These are phyloP conservation scores for Collybia nuda DNA, from an alignment of 768 basidiomycete genomes.

Conservation along the genomic window DNA sequence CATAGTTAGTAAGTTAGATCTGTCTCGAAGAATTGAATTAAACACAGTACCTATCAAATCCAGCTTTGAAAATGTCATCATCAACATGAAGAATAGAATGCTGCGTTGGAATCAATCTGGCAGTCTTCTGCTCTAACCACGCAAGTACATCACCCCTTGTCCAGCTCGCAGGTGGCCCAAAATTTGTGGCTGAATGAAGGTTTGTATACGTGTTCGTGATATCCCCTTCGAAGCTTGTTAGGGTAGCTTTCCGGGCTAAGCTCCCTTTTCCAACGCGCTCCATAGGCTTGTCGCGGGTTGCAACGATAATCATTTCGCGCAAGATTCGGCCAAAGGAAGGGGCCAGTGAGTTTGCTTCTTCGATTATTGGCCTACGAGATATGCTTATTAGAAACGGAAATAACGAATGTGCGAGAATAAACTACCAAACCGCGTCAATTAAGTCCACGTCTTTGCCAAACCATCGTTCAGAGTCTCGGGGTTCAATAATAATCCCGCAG, in stretches of 20 bases:
- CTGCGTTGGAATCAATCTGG: no score
- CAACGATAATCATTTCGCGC: slow-evolving; percentile 41
- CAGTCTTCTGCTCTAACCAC: no score
- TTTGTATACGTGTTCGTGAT: no score
- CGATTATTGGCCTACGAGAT: slow-evolving; percentile 21
- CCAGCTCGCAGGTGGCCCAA: no score
- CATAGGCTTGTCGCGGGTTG: slow-evolving; percentile 28
- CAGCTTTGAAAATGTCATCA: no score
- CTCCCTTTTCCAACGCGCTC: slow-evolving; percentile 38
- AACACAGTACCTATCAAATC: no score
- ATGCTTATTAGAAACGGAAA: neutral
- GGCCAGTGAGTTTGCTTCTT: slow-evolving; percentile 29
- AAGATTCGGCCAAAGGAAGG: slow-evolving; percentile 34
- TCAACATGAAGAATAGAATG: no score
- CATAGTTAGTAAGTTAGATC: no score
- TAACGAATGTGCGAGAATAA: neutral
- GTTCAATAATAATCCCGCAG: slow-evolving; percentile 31
- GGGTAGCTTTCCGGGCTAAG: slow-evolving; percentile 30
- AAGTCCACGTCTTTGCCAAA: slow-evolving; percentile 23
- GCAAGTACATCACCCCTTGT: no score
- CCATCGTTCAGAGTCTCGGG: slow-evolving; percentile 19
- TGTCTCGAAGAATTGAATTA: no score
- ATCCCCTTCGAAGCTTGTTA: slow-evolving; percentile 25
- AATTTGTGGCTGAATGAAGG: no score
- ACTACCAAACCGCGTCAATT: slow-evolving; percentile 29